Evolutionary conservation across 2,329 filamentous ascomycete species (phyloP), one percentile per base, ranked within the genome.

Genomic region (Bimuria novae-zelandiae): DNA sequence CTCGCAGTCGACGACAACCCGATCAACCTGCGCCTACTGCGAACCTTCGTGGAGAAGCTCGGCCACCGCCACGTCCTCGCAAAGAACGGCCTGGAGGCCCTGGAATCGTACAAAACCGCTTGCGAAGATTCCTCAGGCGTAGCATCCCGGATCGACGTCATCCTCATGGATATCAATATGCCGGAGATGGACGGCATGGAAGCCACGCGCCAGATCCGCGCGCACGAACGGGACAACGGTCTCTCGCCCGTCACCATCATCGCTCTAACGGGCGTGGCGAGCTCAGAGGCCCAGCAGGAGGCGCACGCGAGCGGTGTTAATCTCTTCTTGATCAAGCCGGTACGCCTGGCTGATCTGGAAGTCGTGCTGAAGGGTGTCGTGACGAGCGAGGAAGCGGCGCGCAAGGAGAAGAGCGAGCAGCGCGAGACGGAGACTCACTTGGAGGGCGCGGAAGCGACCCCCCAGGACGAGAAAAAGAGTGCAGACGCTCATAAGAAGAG

Each of bases 281-380:
- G 78, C 44, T 73, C 75, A 0, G 77, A 77, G 46, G 79, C 79
- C 0, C 74, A 78, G 44, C 73, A 77, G 32, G 79, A 83, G 54
- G 80, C 81, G 0, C 77, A 80, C 45, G 78, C 76, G 1, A 80
- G 76, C 43, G 82, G 82, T 0, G 74, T 84, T 6, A 80, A 84
- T 54, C 50, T 83, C 7, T 84, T 83, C 48, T 59, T 84, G 16
- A 82, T 82, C 14, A 82, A 82, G 64, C 81, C 80, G 0, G 78
- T 82, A 7, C 63, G 75, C 6, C 70, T 79, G 41, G 72, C 71
- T 0, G 74, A 79, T 50, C 54, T 80, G 27, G 75, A 77, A 54
- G 73, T 73, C 22, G 61, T 78, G 5, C 62, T 74, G 7, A 72
- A 67, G 12, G 70, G 69, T 6, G 69, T 74, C 0, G 60, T 70